Base-by-base conservation (phyloP, 2,329 filamentous ascomycete species). In the Xylariaceae sp. region DNA sequence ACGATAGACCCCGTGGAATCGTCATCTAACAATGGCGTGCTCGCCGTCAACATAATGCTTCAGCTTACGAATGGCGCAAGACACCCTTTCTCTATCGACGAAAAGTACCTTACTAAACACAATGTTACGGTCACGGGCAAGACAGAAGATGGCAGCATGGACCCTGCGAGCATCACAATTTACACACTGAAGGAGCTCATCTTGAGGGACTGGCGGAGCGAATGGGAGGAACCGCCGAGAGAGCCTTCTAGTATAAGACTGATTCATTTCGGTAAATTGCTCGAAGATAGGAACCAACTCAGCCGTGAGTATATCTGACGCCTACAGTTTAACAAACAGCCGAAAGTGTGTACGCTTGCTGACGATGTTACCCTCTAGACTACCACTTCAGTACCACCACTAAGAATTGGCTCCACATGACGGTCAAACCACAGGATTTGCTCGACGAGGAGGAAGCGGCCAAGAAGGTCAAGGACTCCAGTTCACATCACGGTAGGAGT, bases 121-220 rank as follows among this genome's bases (percentile, higher is more conserved):
- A 89, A 88, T 67, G 89, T 96, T 56, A 83, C 82, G 52, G 84
- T 94, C 1, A 88, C 90, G 17, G 87, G 87, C 37, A 75, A 83
- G 65, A 83, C 80, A 8, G 80, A 82, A 60, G 72, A 74, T 30
- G 86, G 85, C 37, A 80, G 75, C 62, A 81, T 83, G 64, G 91
- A 97, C 71, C 92, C 92, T 0, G 92, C 91, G 71, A 89, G 88
- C 71, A 91, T 97, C 75, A 96, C 90, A 66, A 88, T 96, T 54
- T 96, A 97, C 73, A 96, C 90, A 2, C 78, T 97, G 65, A 97
- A 97, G 75, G 92, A 97, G 76, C 78, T 97, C 70, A 96, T 97
- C 72, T 83, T 94, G 78, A 83, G 90, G 68, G 92, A 97, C 73
- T 97, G 93, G 93, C 82, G 91, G 66, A 87, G 87, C 68, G 90